These are phyloP conservation scores for Sanghuangporus weigelae DNA, from an alignment of 1,284 basidiomycete genomes.

Conservation along the genomic window DNA sequence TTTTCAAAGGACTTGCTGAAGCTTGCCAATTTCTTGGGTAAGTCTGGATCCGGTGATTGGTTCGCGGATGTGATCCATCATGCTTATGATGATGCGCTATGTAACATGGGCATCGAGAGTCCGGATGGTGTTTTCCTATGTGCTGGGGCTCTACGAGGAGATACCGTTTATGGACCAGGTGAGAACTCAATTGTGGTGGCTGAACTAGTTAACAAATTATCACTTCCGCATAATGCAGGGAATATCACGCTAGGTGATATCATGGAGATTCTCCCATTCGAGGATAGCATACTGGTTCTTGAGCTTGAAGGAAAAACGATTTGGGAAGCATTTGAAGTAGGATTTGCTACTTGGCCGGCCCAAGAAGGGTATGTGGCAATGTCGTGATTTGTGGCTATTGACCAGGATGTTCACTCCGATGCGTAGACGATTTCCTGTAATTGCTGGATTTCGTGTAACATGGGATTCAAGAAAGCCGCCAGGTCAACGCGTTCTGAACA, in stretches of 20 bases:
- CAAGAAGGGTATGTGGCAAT: constrained; percentile 71
- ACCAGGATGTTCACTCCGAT: not conserved
- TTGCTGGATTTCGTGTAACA: constrained; percentile 80
- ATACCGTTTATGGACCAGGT: constrained; percentile 83
- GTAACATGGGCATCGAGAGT: constrained; percentile 53
- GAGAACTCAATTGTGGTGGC: constrained; percentile 5
- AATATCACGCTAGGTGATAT: constrained; percentile 79
- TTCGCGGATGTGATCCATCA: constrained; percentile 84
- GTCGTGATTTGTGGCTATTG: constrained; percentile 1
- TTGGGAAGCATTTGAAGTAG: constrained; percentile 78
- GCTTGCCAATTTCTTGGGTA: constrained; percentile 8
- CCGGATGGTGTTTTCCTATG: constrained; percentile 79
- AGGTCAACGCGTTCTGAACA: constrained; percentile 65
- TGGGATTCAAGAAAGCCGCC: constrained; percentile 80
- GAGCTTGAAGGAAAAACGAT: constrained; percentile 79
- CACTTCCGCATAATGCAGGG: constrained; percentile 37
- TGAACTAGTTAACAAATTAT: not conserved
- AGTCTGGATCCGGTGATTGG: constrained; percentile 86
- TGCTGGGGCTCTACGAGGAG: constrained; percentile 85
- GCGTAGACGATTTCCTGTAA: constrained; percentile 78
- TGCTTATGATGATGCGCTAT: constrained; percentile 78
- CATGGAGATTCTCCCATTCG: constrained; percentile 85
- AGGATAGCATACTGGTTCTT: constrained; percentile 80
- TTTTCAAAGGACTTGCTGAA: not conserved
- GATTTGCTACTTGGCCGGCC: constrained; percentile 77